phyloP scores from a whole-genome alignment of 2,329 filamentous ascomycete species.

The Fonsecaea erecta region DNA sequence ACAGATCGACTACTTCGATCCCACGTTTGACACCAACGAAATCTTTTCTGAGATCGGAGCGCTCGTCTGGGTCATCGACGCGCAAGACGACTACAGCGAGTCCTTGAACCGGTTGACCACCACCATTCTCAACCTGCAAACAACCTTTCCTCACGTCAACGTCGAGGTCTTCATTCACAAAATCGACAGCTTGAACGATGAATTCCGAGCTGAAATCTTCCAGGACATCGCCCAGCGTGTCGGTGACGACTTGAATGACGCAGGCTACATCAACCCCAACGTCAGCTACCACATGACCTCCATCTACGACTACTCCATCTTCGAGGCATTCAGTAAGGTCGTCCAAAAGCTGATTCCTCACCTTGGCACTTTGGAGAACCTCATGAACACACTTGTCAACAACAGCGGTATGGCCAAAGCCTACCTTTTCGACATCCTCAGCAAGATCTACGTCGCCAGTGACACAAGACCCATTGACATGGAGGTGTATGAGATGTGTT shows the following conservation, averaged over 20 bases:
- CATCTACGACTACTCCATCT: constrained; percentile 98
- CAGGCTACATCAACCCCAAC: constrained; percentile 89
- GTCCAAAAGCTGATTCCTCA: constrained; percentile 97
- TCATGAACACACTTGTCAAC: constrained; percentile 91
- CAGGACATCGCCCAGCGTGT: constrained; percentile 96
- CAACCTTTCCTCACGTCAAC: constrained; percentile 89
- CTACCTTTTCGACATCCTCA: constrained; percentile 95
- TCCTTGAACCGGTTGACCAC: constrained; percentile 83
- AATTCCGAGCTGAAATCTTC: constrained; percentile 95
- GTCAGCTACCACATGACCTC: constrained; percentile 95
- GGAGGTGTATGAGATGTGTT: constrained; percentile 96
- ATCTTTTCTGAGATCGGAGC: constrained; percentile 95
- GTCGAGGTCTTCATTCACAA: constrained; percentile 99
- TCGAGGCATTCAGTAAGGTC: constrained; percentile 97
- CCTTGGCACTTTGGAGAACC: constrained; percentile 85
- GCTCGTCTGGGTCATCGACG: constrained; percentile 97
- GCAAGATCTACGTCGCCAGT: constrained; percentile 98
- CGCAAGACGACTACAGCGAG: constrained; percentile 96
- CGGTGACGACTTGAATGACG: constrained; percentile 91
- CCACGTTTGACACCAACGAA: constrained; percentile 78
- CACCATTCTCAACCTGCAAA: constrained; percentile 86
- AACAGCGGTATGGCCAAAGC: constrained; percentile 97
- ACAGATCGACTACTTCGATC: constrained; percentile 89
- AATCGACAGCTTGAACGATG: constrained; percentile 94
- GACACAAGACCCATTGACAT: constrained; percentile 93